Base-by-base conservation (phyloP, 2,329 filamentous ascomycete species). In the Colletotrichum endophyticum region DNA sequence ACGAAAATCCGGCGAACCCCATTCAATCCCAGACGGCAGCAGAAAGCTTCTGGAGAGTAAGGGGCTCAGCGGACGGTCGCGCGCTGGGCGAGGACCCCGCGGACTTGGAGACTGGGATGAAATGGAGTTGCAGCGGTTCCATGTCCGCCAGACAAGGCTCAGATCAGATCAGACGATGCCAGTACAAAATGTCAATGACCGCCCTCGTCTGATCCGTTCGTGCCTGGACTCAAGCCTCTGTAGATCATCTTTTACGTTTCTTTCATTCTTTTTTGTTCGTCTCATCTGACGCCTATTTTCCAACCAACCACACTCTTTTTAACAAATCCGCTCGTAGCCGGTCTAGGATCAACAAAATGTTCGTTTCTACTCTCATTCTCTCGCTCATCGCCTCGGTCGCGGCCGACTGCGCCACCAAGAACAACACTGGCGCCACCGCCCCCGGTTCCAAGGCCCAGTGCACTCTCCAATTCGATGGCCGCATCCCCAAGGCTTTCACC, bases 391-490 rank as follows among this genome's bases (percentile, higher is more conserved):
- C 70, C 28, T 44, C 70, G 64, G 73, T 71, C 5, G 64, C 70
- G 57, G 70, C 73, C 73, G 53, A 66, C 27, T 73, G 70, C 36
- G 30, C 28, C 49, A 28, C 44, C 61, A 75, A 74, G 67, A 75
- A 75, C 63, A 22, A 57, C 77, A 30, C 69, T 70, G 44, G 76
- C 72, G 27, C 56, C 66, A 75, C 57, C 32, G n/a, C 27, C 25
- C 32, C 73, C 39, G 63, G 57, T 16, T 57, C 56, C 27, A 69
- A 76, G 70, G 69, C 83, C 2, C 83, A 86, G 78, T 86, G 84
- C 78, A 78, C 82, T 3, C 75, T 89, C 69, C 83, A 86, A 73
- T 89, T 89, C 70, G 88, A 90, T 68, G 88, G 88, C 27, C 86
- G 89, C 19, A 80, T 90, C 2, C 85, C 88, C 3, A 77, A 80